A percentile compares a stretch with the other conserved stretches of the same genome.
These are phyloP conservation scores for Phyllostachys edulis DNA, from an alignment of 176 grass and related monocot species.

Conservation along the genomic window DNA sequence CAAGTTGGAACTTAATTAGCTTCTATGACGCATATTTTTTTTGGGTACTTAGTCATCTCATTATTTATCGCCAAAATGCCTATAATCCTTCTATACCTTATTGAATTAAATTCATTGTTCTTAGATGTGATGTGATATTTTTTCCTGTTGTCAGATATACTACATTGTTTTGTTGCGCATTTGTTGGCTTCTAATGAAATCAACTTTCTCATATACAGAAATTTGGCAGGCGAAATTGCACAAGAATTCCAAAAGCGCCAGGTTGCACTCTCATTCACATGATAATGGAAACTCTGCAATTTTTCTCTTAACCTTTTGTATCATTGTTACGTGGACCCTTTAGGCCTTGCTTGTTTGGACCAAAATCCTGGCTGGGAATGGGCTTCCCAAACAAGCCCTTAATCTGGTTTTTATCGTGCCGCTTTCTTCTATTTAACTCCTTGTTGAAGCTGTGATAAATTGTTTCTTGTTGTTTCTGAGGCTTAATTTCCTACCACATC, in stretches of 20 bases:
- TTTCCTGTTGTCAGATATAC: neutral
- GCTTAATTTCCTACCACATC: neutral
- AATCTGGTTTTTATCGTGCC: neutral
- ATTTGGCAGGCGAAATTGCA: slow-evolving; percentile 92
- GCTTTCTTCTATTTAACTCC: neutral
- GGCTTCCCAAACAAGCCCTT: no score
- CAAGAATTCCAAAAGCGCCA: slow-evolving; percentile 96
- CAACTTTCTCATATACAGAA: slow-evolving; percentile 49
- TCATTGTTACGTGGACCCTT: neutral
- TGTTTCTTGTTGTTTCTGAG: neutral
- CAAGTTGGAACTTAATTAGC: neutral
- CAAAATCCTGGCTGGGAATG: no score
- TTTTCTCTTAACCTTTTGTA: neutral
- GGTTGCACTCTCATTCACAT: slow-evolving; percentile 42
- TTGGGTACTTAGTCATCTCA: neutral
- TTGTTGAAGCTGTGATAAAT: slow-evolving; percentile 15
- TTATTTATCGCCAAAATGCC: neutral
- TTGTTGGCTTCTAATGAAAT: slow-evolving; percentile 28
- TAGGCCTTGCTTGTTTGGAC: no score
- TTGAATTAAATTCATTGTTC: neutral
- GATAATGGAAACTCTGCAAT: neutral
- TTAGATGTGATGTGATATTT: neutral
- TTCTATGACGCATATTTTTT: neutral
- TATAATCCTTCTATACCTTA: neutral
- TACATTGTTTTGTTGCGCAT: neutral